Evolutionary conservation across 257 asterid genomes (phyloP), one percentile per base, ranked within the genome.

Genomic region (Petunia secreta): DNA sequence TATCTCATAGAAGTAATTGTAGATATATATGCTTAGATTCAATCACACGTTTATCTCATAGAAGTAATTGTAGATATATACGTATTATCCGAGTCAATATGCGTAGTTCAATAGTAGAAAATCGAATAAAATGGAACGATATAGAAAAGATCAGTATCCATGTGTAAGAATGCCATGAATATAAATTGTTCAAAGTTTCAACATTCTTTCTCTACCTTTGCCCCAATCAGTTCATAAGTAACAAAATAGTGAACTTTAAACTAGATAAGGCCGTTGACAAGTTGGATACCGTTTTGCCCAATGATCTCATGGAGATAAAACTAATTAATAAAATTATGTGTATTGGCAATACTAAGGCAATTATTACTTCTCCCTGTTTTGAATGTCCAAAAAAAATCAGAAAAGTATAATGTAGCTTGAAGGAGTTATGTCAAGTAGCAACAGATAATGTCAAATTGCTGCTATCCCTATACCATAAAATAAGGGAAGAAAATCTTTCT

Each of bases 391-490:
- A 16, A 44, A 68, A 38, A 44, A 43, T 43, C 4, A 44, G 8
- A 6, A 43, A 68, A 67, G 7, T 67, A 68, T 3, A 41, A 1
- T 15, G 3, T 16, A 41, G 4, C 25, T 67, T 7, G 13, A 7
- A 59, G 39, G 39, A 68, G 57, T n/a, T n/a, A 68, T 68, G 75
- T 68, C 75, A 68, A 43, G 38, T 41, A 67, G 75, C 75, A 67
- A 40, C 43, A 67, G 52, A 41, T 25, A 8, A 67, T 68, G 25
- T 68, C 57, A 43, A 68, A 14, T 67, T 41, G 8, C 55, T 67
- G 4, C 8, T n/a, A 4, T 67, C 55, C 39, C 15, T 43, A 68
- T 43, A 69, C 58, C 41, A 46, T 25, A 2, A 71, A 71, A 48
- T 25, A 48, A 48, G 43, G 77, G 60, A 53, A 53, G 60, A 3